Evolutionary conservation across 2,329 filamentous ascomycete species (phyloP).

Genomic region (Exophiala dermatitidis): DNA sequence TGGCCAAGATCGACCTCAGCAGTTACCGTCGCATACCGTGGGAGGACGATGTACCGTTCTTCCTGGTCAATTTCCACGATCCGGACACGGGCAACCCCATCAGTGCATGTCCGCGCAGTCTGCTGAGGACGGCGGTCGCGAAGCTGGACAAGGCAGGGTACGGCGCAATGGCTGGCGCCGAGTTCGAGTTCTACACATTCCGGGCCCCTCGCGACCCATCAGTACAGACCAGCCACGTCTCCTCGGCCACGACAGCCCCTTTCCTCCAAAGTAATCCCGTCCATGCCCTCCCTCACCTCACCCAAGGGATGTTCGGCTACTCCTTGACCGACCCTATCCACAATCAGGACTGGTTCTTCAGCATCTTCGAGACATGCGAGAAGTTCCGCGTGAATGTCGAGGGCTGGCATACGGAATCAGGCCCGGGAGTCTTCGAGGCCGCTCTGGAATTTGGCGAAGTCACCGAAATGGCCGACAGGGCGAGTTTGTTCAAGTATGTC

Average conservation of each 20-base stretch:
- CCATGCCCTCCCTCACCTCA: slow-evolving; percentile 66
- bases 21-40: slow-evolving; percentile 81
- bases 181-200: slow-evolving; percentile 95
- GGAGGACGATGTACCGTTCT: slow-evolving; percentile 81
- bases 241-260: slow-evolving; percentile 61
- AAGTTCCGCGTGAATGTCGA: slow-evolving; percentile 76
- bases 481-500: slow-evolving; percentile 86
- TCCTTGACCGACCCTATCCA: slow-evolving; percentile 78
- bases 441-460: slow-evolving; percentile 85
- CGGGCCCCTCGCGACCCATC: slow-evolving; percentile 52
- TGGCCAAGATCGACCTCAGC: slow-evolving; percentile 70
- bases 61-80: slow-evolving; percentile 75
- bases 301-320: slow-evolving; percentile 95
- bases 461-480: slow-evolving; percentile 82
- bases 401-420: slow-evolving; percentile 92
- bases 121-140: slow-evolving; percentile 61
- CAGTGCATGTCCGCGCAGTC: slow-evolving; percentile 69
- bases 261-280: slow-evolving; percentile 69
- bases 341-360: slow-evolving; percentile 89
- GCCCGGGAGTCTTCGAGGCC: slow-evolving; percentile 90
- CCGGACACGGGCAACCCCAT: slow-evolving; percentile 67
- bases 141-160: slow-evolving; percentile 64
- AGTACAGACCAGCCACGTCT: slow-evolving; percentile 45
- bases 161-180: slow-evolving; percentile 82
- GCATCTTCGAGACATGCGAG: slow-evolving; percentile 71